Evolutionary conservation across 148 eudicot species (phyloP), one percentile per base, ranked within the genome.

Genomic region (Camellia granthamiana): DNA sequence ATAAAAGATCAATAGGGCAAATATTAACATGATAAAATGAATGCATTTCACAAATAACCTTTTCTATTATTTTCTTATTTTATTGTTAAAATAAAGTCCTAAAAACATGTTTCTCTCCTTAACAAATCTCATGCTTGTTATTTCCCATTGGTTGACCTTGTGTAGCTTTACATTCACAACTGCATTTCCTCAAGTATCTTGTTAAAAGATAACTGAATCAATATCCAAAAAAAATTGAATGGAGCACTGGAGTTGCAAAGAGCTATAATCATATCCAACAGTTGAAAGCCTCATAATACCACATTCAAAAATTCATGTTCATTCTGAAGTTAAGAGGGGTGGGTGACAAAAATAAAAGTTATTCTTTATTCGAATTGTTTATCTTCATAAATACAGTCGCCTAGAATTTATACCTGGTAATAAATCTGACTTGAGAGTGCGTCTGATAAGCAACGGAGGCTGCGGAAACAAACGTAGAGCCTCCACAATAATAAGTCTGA

Each of bases 361-460:
- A 18, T 43, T 69, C 73, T 21, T 44, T 11, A 43, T 46, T 16
- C 19, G n/a, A 43, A 69, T 43, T 21, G 5, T 69, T 69, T 7
- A 3, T 72, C 13, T 51, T 23, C 61, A 68, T 64, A 69, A 79
- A 1, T 44, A 49, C 3, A 6, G 56, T 58, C 14, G 59, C 41
- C 52, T 44, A 66, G 58, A 14, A 23, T 30, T 11, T 49, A 43
- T 90, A 96, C 99, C 99, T 83, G 99, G 99, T 81, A 96, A 86
- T 66, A 44, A 73, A 89, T 96, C 99, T 49, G 99, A 54, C 84
- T 86, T 90, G 9, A 96, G 93, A 76, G 95, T 10, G 68, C 99
- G 97, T 77, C 99, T 91, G 74, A 96, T 96, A 43, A 96, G 99
- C 90, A 96, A 88, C 38, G 99, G 99, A 63, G 99, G 99, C 77